phyloP scores from a whole-genome alignment of 148 eudicot genomes.

The Rhododendron ovatum region DNA sequence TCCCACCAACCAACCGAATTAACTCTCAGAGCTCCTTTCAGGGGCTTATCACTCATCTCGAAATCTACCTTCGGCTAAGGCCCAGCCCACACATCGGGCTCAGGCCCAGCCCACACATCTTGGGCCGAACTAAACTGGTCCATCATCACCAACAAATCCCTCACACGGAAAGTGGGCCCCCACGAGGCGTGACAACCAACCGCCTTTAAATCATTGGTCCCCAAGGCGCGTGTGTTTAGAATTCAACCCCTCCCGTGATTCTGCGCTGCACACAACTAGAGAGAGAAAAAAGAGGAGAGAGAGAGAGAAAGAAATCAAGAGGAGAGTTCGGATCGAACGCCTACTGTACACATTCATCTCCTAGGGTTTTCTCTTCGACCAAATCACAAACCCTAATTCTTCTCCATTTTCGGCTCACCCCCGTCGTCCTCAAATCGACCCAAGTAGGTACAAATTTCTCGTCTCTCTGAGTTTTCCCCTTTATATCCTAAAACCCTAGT shows the following conservation, averaged over 20 bases:
- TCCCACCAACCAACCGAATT: too few relatives aligned
- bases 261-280: background rate
- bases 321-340: conserved; percentile 14
- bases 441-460: background rate
- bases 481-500: background rate
- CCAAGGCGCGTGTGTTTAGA: conserved; percentile 3
- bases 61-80: background rate
- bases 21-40: too few relatives aligned
- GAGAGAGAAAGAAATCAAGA: background rate
- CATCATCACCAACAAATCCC: background rate
- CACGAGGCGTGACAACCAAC: background rate
- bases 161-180: background rate
- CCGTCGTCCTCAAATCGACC: background rate
- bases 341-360: background rate
- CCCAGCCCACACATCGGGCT: background rate
- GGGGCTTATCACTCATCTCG: background rate
- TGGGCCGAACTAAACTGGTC: background rate
- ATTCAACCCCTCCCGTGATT: background rate
- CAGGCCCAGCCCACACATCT: background rate
- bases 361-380: conserved; percentile 11
- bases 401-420: background rate
- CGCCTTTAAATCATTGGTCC: background rate
- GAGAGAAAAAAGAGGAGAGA: background rate
- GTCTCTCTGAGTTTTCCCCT: background rate
- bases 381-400: conserved; percentile 10